These are phyloP conservation scores for Neurospora tetraspora DNA, from an alignment of 495 filamentous ascomycete genomes.

Conservation along the genomic window DNA sequence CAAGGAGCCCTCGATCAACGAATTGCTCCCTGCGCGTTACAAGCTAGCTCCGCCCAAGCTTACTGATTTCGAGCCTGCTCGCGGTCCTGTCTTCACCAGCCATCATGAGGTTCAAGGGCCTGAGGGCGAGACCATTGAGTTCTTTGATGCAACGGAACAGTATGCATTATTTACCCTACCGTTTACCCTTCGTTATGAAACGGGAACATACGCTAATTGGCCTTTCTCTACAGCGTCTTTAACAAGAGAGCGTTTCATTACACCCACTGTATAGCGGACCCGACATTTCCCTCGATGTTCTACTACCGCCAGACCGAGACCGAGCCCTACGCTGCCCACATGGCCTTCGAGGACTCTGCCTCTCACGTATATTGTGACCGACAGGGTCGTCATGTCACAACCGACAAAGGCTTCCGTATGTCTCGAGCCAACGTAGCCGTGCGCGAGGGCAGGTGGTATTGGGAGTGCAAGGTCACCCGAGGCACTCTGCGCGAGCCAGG, in stretches of 20 bases:
- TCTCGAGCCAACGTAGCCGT: slow-evolving; percentile 82
- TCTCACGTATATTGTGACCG: slow-evolving; percentile 61
- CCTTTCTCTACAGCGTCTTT: slow-evolving; percentile 48
- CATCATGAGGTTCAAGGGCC: slow-evolving; percentile 36
- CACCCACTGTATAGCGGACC: slow-evolving; percentile 82
- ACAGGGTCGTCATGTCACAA: slow-evolving; percentile 51
- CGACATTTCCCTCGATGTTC: slow-evolving; percentile 71
- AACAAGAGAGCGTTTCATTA: slow-evolving; percentile 92
- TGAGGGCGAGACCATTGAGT: slow-evolving; percentile 41
- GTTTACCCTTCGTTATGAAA: neutral
- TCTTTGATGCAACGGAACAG: slow-evolving; percentile 57
- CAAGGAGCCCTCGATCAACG: slow-evolving; percentile 32
- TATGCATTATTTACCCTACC: slow-evolving; percentile 24
- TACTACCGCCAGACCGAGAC: slow-evolving; percentile 86
- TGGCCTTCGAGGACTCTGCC: slow-evolving; percentile 87
- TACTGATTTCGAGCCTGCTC: slow-evolving; percentile 48
- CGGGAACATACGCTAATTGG: slow-evolving; percentile 4
- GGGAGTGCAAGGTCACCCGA: slow-evolving; percentile 80
- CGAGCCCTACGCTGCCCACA: slow-evolving; percentile 65
- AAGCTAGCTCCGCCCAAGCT: slow-evolving; percentile 47
- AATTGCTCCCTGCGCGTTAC: slow-evolving; percentile 45
- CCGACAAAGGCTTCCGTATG: slow-evolving; percentile 74
- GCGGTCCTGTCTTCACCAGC: slow-evolving; percentile 43
- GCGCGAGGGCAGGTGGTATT: slow-evolving; percentile 87
- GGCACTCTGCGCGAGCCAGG: slow-evolving; percentile 37